Conservation (phyloP, 306 rosid species). For the Rubus parviflorus region DNA sequence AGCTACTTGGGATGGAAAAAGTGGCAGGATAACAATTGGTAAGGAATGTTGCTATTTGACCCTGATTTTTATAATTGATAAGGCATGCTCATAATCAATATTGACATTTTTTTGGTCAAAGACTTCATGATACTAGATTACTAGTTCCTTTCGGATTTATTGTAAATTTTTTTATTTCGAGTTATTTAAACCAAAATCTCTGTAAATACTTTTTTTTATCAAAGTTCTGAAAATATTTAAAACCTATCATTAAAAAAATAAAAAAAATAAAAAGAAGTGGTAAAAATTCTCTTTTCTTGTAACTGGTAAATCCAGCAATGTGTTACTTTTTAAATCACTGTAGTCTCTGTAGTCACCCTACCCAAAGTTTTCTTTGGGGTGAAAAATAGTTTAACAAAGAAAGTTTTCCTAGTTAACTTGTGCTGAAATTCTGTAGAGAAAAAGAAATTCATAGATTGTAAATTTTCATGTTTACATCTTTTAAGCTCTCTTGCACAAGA, state of each 20-base stretch:
- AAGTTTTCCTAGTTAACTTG: not conserved
- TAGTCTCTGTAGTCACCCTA: not conserved
- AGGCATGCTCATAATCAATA: not conserved
- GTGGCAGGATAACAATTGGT: slow-evolving; percentile 73
- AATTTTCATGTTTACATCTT: not conserved
- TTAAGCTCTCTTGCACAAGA: not conserved
- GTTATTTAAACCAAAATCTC: not conserved
- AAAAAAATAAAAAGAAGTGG: not conserved
- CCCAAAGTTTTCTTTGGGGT: not conserved
- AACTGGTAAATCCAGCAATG: not conserved
- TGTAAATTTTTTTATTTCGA: not conserved
- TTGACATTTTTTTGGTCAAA: not conserved
- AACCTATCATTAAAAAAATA: not conserved
- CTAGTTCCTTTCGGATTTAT: not conserved
- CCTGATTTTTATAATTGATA: not conserved
- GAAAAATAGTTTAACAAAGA: not conserved
- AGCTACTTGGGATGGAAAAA: slow-evolving; percentile 52
- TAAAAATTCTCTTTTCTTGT: not conserved
- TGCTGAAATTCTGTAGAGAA: not conserved
- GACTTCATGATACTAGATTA: not conserved
- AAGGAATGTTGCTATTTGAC: slow-evolving; percentile 20
- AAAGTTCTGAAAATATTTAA: not conserved
- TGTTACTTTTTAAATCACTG: not conserved
- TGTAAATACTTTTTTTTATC: not conserved
- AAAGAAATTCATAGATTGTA: not conserved